Evolutionary conservation across 257 asterid genomes (phyloP).

Genomic region (Leonotis leonurus): DNA sequence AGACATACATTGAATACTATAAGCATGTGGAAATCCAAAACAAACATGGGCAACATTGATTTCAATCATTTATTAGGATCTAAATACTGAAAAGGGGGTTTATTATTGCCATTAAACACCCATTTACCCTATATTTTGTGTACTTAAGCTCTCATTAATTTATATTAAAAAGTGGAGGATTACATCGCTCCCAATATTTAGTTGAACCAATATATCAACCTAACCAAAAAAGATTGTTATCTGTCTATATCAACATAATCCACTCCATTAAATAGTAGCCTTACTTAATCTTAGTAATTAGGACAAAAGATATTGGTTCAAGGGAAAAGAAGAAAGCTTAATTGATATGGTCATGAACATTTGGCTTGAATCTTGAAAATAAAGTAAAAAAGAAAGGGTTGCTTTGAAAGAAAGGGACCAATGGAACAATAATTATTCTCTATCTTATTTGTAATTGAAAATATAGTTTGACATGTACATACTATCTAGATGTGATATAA

Average conservation of each 20-base stretch:
- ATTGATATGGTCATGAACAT: too few relatives aligned
- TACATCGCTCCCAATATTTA: background rate
- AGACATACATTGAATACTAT: too few relatives aligned
- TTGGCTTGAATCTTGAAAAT: background rate
- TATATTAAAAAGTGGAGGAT: background rate
- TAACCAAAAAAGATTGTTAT: background rate
- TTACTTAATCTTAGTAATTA: too few relatives aligned
- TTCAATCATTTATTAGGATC: background rate
- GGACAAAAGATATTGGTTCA: background rate
- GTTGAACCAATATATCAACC: slow-evolving; percentile 14
- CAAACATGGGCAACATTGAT: too few relatives aligned
- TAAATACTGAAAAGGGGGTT: background rate
- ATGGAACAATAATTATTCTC: background rate
- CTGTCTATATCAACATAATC: background rate
- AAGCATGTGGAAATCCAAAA: too few relatives aligned
- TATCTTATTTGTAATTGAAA: background rate
- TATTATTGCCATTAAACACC: background rate
- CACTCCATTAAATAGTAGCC: too few relatives aligned
- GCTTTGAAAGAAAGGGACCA: background rate
- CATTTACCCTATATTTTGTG: background rate
- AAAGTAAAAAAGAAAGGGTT: background rate
- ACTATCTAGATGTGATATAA: too few relatives aligned
- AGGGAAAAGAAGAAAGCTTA: background rate
- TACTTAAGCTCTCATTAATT: background rate
- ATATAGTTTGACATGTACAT: too few relatives aligned